Base-by-base conservation (phyloP, 1,284 basidiomycete species). In the Kalmanozyma brasiliensis region DNA sequence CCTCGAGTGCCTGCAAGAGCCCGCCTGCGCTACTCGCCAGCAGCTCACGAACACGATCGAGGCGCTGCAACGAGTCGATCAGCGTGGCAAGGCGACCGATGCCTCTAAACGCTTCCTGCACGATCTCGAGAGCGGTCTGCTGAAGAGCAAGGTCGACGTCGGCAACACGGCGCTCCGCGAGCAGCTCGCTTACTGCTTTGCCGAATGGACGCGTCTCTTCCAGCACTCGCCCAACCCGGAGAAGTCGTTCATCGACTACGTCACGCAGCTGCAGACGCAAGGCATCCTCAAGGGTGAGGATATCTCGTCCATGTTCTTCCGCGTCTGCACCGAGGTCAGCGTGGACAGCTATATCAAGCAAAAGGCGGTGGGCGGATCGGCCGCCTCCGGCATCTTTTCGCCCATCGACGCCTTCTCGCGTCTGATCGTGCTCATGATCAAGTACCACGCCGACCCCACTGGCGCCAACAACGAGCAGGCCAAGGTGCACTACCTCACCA, bases 231-330 rank as follows among this genome's bases (percentile, higher is more conserved):
- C 89, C 63, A 88, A 90, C 35, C 89, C 92, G 14, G 96, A 99
- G 84, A 94, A 95, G 83, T 90, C 90, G 48, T 99, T 99, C 79
- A 91, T 98, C 67, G 90, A 91, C n/a, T 98, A 94, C 84, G 94
- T 98, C 83, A 95, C 92, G 19, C 91, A 94, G 82, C 86, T 98
- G 55, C 95, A 94, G 61, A 94, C 93, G 80, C 93, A 97, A 84
- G 94, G 94, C 56, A 95, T 98, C 59, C 86, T 98, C 75, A 96
- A 94, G 82, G 91, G 92, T 36, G 96, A 99, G 82, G 95, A 98
- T 70, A 87, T 94, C 19, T 97, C 95, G 8, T 94, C 93, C 3
- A 91, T 98, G 81, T 99, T 98, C 86, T 98, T 98, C 88, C 89
- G 96, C 20, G 94, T 97, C 34, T 98, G 94, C 81, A 92, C 94